Percentiles rank a stretch among this genome's conserved stretches.
These are phyloP conservation scores for Tremella mesenterica DNA, from an alignment of 768 basidiomycete genomes.

Conservation along the genomic window DNA sequence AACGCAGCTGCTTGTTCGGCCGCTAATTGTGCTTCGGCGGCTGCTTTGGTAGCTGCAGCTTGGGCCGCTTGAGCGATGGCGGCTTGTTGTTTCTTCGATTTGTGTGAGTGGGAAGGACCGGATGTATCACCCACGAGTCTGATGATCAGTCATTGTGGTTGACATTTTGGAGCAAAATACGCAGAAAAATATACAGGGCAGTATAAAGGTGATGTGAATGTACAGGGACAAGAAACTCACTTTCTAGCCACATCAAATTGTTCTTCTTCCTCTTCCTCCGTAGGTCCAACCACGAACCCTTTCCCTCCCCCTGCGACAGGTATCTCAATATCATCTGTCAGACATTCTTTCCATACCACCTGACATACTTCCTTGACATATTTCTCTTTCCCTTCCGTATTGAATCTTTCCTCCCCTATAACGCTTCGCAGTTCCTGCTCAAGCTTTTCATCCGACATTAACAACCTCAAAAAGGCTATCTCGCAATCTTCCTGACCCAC, in stretches of 20 bases:
- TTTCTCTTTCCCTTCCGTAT: background rate
- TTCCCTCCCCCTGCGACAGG: slow-evolving; percentile 9
- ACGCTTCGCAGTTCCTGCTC: slow-evolving; percentile 15
- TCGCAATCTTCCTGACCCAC: slow-evolving; percentile 34
- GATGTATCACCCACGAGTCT: slow-evolving; percentile 33
- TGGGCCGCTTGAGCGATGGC: slow-evolving; percentile 26
- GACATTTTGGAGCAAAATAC: too few species aligned
- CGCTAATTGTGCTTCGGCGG: slow-evolving; percentile 7
- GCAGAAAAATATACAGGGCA: too few species aligned
- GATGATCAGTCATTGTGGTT: background rate
- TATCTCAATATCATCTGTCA: slow-evolving; percentile 30
- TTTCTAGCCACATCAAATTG: slow-evolving; percentile 41
- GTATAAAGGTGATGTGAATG: background rate
- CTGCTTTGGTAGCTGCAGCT: slow-evolving; percentile 26
- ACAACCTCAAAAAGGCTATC: slow-evolving; percentile 16
- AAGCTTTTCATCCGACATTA: slow-evolving; percentile 20
- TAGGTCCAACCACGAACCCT: slow-evolving; percentile 4
- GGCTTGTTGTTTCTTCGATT: slow-evolving; percentile 32
- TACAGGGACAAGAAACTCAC: slow-evolving; percentile 14
- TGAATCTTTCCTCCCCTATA: slow-evolving; percentile 9
- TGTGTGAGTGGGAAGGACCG: slow-evolving; percentile 25
- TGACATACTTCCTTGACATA: slow-evolving; percentile 24
- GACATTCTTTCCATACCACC: slow-evolving; percentile 29
- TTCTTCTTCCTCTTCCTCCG: slow-evolving; percentile 24
- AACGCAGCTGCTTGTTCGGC: slow-evolving; percentile 15